A percentile compares a stretch with the other conserved stretches of the same genome.
These are phyloP conservation scores for Hypomontagnella submonticulosa DNA, from an alignment of 495 filamentous ascomycete species.

Conservation along the genomic window DNA sequence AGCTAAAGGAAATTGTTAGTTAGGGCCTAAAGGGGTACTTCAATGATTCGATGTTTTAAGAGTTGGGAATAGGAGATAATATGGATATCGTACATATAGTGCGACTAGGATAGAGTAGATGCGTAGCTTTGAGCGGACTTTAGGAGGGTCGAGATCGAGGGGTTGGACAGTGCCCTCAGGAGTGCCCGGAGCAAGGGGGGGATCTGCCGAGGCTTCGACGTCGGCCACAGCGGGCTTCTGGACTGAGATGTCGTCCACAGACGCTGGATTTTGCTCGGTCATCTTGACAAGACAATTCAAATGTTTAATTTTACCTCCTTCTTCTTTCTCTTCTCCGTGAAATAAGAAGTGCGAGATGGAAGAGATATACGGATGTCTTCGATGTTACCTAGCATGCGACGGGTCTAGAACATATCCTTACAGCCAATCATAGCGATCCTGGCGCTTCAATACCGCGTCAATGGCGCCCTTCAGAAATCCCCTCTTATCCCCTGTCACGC, in stretches of 20 bases:
- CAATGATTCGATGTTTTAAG: constrained; percentile 4
- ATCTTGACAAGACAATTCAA: background rate
- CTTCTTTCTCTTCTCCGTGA: too few species aligned
- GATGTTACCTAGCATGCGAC: too few species aligned
- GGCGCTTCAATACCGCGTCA: too few species aligned
- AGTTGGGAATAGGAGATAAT: background rate
- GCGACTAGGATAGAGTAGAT: constrained; percentile 41
- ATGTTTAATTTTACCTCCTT: too few species aligned
- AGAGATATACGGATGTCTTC: too few species aligned
- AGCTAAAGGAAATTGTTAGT: constrained; percentile 31
- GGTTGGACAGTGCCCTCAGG: constrained; percentile 10
- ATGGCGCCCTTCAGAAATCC: too few species aligned
- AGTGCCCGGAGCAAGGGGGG: constrained; percentile 1
- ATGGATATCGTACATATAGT: constrained; percentile 38
- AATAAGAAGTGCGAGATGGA: too few species aligned
- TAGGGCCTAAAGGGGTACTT: too few species aligned
- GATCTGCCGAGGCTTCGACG: background rate
- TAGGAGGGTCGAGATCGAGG: constrained; percentile 32
- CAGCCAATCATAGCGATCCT: too few species aligned
- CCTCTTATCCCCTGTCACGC: too few species aligned
- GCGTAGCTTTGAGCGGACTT: constrained; percentile 44
- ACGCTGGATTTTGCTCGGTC: background rate
- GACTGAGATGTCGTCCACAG: constrained; percentile 17
- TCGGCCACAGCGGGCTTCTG: background rate
- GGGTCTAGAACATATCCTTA: too few species aligned